phyloP scores from a whole-genome alignment of 371 early-diverging fungal species.

The Rhizopus arrhizus region DNA sequence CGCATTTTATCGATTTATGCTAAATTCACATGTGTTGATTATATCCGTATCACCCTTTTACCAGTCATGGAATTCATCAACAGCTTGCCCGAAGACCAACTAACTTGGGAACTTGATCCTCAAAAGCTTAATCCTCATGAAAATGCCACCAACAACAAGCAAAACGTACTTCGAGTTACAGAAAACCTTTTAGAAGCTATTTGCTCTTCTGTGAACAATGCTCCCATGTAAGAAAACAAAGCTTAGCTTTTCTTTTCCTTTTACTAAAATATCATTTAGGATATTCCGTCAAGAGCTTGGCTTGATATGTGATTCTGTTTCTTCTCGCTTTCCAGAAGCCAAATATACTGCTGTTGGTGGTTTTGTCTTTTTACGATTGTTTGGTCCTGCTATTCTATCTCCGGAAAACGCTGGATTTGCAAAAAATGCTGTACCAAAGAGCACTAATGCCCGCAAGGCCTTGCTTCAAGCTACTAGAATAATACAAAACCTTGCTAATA shows the following conservation, averaged over 20 bases:
- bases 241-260: background rate
- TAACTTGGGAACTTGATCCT: constrained; percentile 83
- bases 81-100: constrained; percentile 44
- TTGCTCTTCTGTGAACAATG: constrained; percentile 63
- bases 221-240: constrained; percentile 57
- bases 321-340: constrained; percentile 81
- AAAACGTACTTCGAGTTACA: constrained; percentile 77
- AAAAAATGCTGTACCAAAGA: constrained; percentile 37
- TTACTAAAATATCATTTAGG: constrained; percentile 15
- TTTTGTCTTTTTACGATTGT: constrained; percentile 91
- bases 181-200: constrained; percentile 82
- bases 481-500: constrained; percentile 93
- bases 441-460: constrained; percentile 67
- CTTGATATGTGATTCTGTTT: constrained; percentile 74
- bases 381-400: constrained; percentile 91
- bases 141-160: constrained; percentile 67
- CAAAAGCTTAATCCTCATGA: constrained; percentile 67
- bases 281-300: constrained; percentile 78
- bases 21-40: constrained; percentile 76
- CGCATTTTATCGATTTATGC: constrained; percentile 80
- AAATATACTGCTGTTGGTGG: constrained; percentile 88
- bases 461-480: constrained; percentile 89
- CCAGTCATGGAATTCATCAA: constrained; percentile 70
- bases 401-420: constrained; percentile 71
- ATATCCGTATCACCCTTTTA: constrained; percentile 76